Evolutionary conservation across 2,329 filamentous ascomycete genomes (phyloP), one percentile per base, ranked within the genome.

Genomic region (Pseudogymnoascus verrucosus): DNA sequence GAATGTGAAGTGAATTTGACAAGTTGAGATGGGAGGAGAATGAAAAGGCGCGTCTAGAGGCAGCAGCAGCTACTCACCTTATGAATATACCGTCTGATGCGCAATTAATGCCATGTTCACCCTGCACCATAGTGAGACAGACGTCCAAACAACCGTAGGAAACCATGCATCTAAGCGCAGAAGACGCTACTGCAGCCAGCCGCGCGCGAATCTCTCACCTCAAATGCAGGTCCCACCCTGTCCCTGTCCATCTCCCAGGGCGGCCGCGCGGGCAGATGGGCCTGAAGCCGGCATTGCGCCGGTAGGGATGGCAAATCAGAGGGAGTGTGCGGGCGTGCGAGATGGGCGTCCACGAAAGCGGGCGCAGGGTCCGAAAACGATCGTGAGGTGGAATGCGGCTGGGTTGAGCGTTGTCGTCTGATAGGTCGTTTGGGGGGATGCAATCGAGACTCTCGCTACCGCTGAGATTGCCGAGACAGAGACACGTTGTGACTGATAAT

Each of bases 221-320:
- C 14, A 34, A 26, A 54, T 54, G 47, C 47, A 54, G 47, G 47
- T 31, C 47, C 47, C 47, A 5, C 47, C 14, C 47, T 54, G 47
- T 54, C 47, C 26, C 47, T 54, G 47, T 54, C 47, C 7, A 54
- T 31, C 47, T 3, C 26, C 26, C 47, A 54, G 47, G 26, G 47
- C 47, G 26, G 26, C 47, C 26, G 47, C 26, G 26, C 44, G 93
- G 14, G 85, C 89, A 67, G 87, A 93, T 19, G 87, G 95, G 23
- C 86, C 90, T 1, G 88, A 95, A 69, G 89, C 91, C 2, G 89
- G 98, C 59, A 89, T 97, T 68, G 93, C 95, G 26, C 47, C 26
- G 47, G 26, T 5, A 8, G 47, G 47, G 47, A 54, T 54, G 47
- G 47, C n/a, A 54, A 54, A 54, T 31, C 47, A 54, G 26, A 34